A percentile compares a stretch with the other conserved stretches of the same genome.
Evolutionary conservation across 202 grass and related monocot genomes (phyloP).

Genomic region (Bolboschoenoplectus hybrid): DNA sequence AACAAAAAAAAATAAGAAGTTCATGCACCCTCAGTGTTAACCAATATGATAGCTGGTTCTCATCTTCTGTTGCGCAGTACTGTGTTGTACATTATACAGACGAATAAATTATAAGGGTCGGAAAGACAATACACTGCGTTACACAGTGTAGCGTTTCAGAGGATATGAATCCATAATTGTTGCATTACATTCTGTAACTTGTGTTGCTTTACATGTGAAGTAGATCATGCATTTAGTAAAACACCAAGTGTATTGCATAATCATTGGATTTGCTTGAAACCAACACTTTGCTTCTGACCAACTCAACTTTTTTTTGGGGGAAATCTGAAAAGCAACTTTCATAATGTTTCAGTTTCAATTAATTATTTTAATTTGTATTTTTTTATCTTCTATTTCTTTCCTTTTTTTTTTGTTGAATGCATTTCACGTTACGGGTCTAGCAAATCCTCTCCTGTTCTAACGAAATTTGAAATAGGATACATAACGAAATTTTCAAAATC

Average conservation of each 20-base stretch:
- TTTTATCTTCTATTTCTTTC: neutral
- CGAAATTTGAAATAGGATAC: neutral
- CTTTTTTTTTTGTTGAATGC: neutral
- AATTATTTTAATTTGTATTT: neutral
- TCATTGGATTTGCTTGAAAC: slow-evolving; percentile 10
- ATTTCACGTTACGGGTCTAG: neutral
- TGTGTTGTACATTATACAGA: too few relatives aligned
- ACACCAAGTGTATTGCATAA: neutral
- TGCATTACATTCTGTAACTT: neutral
- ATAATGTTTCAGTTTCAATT: neutral
- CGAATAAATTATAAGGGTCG: neutral
- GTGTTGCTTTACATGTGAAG: neutral
- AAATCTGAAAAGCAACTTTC: slow-evolving; percentile 7
- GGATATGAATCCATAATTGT: neutral
- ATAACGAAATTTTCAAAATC: neutral
- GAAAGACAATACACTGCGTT: neutral
- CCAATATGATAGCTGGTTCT: neutral
- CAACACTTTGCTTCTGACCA: neutral
- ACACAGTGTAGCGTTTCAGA: neutral
- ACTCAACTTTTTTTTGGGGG: neutral
- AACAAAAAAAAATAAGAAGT: neutral
- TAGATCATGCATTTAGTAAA: slow-evolving; percentile 11
- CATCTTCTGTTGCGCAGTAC: neutral
- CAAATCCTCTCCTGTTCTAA: neutral
- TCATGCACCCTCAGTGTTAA: neutral